Evolutionary conservation across 2,329 filamentous ascomycete genomes (phyloP), one percentile per base, ranked within the genome.

Genomic region (Penicillium brevicompactum): DNA sequence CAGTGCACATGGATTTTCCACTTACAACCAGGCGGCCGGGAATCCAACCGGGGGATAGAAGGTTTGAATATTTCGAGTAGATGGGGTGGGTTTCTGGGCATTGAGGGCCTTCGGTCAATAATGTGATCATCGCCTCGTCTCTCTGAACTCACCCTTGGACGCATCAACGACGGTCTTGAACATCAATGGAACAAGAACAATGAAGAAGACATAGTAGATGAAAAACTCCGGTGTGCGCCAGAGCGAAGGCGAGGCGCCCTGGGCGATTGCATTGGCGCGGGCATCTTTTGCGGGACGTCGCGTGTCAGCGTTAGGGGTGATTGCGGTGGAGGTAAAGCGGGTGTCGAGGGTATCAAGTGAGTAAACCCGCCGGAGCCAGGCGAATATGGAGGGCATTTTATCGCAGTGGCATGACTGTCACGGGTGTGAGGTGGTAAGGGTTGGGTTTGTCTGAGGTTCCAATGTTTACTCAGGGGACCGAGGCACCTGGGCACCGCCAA

Each of bases 151-250:
- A 92, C 92, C 83, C 76, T 87, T 84, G 22, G 94, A 99, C 44
- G 96, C 91, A 75, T 90, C 85, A 63, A 92, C 90, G 9, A 89
- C 87, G n/a, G 88, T 81, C 80, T 91, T 96, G 76, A 96, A 91
- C 92, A 99, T 99, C 67, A 87, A 83, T 8, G 91, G 91, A 24
- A 97, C 81, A 52, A 80, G 81, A 5, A 84, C 70, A 30, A 82
- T 58, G 65, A 97, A 84, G 62, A 90, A 75, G 18, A 88, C 46
- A 64, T 87, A 89, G 78, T 99, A 97, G 51, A 92, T 65, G 70
- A 85, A 88, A 77, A 94, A 97, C 76, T 99, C 94, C 2, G 83
- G 82, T 0, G 92, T 95, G 22, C 82, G 85, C 93, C 93, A 99
- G 86, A 84, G 88, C 42, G 92, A 83, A 34, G 86, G 84, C 58